Evolutionary conservation across 1,284 basidiomycete species (phyloP).

Genomic region (Naganishia sp.): DNA sequence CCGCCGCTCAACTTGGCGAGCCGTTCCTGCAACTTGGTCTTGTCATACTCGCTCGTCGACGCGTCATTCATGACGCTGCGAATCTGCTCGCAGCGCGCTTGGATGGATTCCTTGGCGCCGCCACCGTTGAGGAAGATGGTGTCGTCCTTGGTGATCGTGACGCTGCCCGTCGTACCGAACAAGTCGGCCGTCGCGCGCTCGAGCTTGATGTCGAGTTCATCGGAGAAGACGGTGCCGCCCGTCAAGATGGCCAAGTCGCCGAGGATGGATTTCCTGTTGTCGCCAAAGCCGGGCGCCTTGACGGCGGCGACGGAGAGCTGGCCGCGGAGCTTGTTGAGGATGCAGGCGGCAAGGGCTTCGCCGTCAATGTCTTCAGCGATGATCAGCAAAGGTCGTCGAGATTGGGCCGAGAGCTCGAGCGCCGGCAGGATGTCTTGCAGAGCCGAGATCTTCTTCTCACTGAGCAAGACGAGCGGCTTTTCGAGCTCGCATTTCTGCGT

Average conservation of each 20-base stretch:
- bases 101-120: slow-evolving; percentile 80
- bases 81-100: slow-evolving; percentile 92
- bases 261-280: slow-evolving; percentile 97
- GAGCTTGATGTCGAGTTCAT: slow-evolving; percentile 97
- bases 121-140: slow-evolving; percentile 94
- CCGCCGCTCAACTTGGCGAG: slow-evolving; percentile 94
- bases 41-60: slow-evolving; percentile 90
- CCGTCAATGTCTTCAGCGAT: slow-evolving; percentile 97
- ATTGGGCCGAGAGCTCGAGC: slow-evolving; percentile 87
- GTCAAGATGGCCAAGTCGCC: slow-evolving; percentile 96
- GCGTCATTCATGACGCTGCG: slow-evolving; percentile 78
- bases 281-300: slow-evolving; percentile 97
- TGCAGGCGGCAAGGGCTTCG: slow-evolving; percentile 94
- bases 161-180: slow-evolving; percentile 86
- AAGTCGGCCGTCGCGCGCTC: slow-evolving; percentile 86
- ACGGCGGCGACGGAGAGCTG: slow-evolving; percentile 90
- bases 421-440: slow-evolving; percentile 94
- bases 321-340: slow-evolving; percentile 97
- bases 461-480: slow-evolving; percentile 89
- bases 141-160: slow-evolving; percentile 97
- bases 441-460: slow-evolving; percentile 96
- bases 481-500: slow-evolving; percentile 94
- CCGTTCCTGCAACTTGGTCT: slow-evolving; percentile 93
- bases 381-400: slow-evolving; percentile 89
- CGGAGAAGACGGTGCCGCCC: slow-evolving; percentile 95